These are phyloP conservation scores for Lecanicillium sp. DNA, from an alignment of 2,329 filamentous ascomycete species.

Conservation along the genomic window DNA sequence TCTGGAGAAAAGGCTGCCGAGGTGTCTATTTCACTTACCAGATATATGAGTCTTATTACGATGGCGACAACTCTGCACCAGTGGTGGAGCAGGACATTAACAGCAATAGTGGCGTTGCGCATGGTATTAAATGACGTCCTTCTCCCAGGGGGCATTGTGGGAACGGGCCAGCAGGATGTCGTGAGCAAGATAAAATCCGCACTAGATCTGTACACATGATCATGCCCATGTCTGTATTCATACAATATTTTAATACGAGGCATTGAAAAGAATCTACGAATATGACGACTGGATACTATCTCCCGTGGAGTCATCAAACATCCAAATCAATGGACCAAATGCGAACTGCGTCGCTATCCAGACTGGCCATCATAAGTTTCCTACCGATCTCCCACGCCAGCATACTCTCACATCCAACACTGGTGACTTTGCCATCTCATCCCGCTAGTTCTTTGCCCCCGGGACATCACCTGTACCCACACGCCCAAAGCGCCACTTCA, in stretches of 20 bases:
- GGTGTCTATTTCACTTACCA: neutral
- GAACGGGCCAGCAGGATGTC: neutral
- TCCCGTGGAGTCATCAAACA: too few species aligned
- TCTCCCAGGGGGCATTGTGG: neutral
- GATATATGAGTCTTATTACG: neutral
- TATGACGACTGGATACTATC: too few species aligned
- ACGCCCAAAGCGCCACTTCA: conserved; percentile 13
- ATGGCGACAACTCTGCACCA: neutral
- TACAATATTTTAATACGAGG: too few species aligned
- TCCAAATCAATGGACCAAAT: conserved; percentile 5
- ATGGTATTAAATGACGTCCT: neutral
- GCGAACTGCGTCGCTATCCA: conserved; percentile 9
- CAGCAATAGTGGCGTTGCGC: neutral
- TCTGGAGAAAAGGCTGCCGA: neutral
- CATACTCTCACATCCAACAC: neutral
- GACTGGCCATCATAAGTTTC: conserved; percentile 1
- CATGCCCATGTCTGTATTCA: too few species aligned
- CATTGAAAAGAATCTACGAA: neutral
- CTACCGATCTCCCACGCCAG: neutral
- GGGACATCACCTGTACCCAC: conserved; percentile 11
- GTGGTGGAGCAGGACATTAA: conserved; percentile 6
- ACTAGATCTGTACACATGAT: neutral
- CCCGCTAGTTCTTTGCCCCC: neutral
- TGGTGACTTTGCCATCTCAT: conserved; percentile 12
- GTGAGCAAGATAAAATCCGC: neutral